Evolutionary conservation across 257 asterid species (phyloP).

Genomic region (Solanum sejunctum): DNA sequence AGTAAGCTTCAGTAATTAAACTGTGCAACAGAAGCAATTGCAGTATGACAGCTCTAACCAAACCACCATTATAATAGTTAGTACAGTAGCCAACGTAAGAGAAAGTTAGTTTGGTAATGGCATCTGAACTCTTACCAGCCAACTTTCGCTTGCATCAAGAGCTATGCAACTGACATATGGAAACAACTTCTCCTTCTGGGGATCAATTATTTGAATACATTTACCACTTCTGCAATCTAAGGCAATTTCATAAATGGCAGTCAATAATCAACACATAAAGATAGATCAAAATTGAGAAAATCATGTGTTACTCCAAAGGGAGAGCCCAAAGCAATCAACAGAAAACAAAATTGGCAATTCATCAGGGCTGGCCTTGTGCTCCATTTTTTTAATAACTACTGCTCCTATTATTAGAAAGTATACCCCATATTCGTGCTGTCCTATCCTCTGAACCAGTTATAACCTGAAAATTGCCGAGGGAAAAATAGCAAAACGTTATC

Average conservation of each 20-base stretch:
- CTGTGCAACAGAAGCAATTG: neutral
- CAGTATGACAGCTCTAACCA: neutral
- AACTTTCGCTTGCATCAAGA: slow-evolving; percentile 89
- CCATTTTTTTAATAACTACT: neutral
- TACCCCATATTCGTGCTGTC: slow-evolving; percentile 94
- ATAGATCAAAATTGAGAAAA: neutral
- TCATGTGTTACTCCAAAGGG: neutral
- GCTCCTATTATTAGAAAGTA: neutral
- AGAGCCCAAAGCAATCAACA: neutral
- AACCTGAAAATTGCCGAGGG: slow-evolving; percentile 35
- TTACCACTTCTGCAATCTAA: slow-evolving; percentile 92
- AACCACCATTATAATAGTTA: neutral
- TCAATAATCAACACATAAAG: neutral
- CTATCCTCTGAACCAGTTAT: slow-evolving; percentile 99
- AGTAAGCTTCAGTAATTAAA: neutral
- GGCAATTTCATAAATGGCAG: neutral
- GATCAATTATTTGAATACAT: slow-evolving; percentile 55
- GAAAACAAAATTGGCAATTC: neutral
- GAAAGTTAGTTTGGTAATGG: neutral
- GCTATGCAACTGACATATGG: slow-evolving; percentile 74
- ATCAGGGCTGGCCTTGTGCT: neutral
- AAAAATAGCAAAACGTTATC: neutral
- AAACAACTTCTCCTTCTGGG: slow-evolving; percentile 32
- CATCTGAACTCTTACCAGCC: slow-evolving; percentile 67
- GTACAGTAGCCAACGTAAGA: neutral